Percentiles rank a stretch among this genome's conserved stretches.
Evolutionary conservation across 2,329 filamentous ascomycete genomes (phyloP).

Genomic region (Stylonectria norvegica): DNA sequence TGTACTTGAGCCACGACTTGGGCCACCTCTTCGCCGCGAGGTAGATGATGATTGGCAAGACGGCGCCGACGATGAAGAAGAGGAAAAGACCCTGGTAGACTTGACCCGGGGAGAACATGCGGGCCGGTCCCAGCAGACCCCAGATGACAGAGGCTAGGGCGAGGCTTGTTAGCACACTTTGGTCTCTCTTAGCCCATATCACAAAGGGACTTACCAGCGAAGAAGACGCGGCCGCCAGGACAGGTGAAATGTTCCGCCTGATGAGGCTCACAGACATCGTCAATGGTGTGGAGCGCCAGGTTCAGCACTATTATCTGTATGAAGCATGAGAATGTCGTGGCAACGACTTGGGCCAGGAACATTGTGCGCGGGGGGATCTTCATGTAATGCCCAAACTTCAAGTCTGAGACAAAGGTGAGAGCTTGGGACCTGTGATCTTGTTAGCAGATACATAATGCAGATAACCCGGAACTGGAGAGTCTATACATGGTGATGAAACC

Average conservation of each 20-base stretch:
- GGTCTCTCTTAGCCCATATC: not conserved
- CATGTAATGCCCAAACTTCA: constrained; percentile 74
- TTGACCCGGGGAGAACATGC: constrained; percentile 61
- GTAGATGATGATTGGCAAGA: constrained; percentile 52
- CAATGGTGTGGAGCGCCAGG: constrained; percentile 57
- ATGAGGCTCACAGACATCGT: constrained; percentile 57
- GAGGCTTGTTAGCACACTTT: not conserved
- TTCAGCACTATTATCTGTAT: constrained; percentile 65
- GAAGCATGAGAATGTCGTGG: constrained; percentile 63
- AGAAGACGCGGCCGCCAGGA: constrained; percentile 61
- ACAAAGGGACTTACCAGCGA: constrained; percentile 45
- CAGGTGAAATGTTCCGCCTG: constrained; percentile 61
- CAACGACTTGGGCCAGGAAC: constrained; percentile 63
- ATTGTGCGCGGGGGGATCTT: constrained; percentile 64
- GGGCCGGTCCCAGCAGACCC: constrained; percentile 61
- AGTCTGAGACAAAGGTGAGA: constrained; percentile 60
- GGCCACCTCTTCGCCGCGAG: constrained; percentile 48
- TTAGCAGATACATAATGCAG: constrained; percentile 7
- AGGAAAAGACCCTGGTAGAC: constrained; percentile 59
- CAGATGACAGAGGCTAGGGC: constrained; percentile 59
- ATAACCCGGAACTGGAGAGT: not conserved
- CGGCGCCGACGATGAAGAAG: constrained; percentile 57
- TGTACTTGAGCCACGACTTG: constrained; percentile 46
- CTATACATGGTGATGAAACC: constrained; percentile 57
- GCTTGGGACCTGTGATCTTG: constrained; percentile 49